Base-by-base conservation (phyloP, 2,329 filamentous ascomycete genomes). In the Penicillium sp. region DNA sequence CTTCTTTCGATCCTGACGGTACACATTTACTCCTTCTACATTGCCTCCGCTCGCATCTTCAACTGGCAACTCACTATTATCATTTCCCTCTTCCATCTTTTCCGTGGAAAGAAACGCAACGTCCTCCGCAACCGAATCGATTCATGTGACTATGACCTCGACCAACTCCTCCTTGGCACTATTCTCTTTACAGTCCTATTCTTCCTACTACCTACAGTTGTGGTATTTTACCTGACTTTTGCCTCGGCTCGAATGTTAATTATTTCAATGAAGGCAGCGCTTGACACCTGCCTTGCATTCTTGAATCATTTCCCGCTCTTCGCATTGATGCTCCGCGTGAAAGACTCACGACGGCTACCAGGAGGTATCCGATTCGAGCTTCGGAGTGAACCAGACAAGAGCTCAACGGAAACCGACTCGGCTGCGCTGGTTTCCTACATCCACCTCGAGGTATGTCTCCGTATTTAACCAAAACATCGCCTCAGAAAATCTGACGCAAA, bases 41-140 rank as follows among this genome's bases (percentile, higher is more conserved):
- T 97, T 55, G 93, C 95, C 16, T 96, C 92, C 9, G 94, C 94
- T 3, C 88, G 94, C 50, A 97, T 99, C 68, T 99, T 93, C 75
- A 92, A 97, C 76, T 99, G 94, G 94, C 94, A 99, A 75, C 86
- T 99, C 59, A 96, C 89, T 4, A 97, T 99, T 60, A 88, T 99
- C 62, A 88, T 93, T 62, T 97, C 93, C 11, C 85, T 99, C n/a
- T 99, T 99, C 74, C 95, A 99, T 72, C 86, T 99, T 10, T 99
- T 99, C 72, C 90, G 93, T 32, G 95, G 94, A 56, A 97, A 97
- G 79, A 99, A 99, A 74, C 89, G 96, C 71, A 99, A 99, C 65
- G 89, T 99, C 16, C 84, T 99, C 22, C 89, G 95, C 59, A 96
- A 97, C 70, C 92, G 94, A 76, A 97, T 99, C 68, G 94, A 99